Evolutionary conservation across 169 alveolate species (phyloP), one percentile per base, ranked within the genome.

Genomic region (Plasmodium berghei): DNA sequence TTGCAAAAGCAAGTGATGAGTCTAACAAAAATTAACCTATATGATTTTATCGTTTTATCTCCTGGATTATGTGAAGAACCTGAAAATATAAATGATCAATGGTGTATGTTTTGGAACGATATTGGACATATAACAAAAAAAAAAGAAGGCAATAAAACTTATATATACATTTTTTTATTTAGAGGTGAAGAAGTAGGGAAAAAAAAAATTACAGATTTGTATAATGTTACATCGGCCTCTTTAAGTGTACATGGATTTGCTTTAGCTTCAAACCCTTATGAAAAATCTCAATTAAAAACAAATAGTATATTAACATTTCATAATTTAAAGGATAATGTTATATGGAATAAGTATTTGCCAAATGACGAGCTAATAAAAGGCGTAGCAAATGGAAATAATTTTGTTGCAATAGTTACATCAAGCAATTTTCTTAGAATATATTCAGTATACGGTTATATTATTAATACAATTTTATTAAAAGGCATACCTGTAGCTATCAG

Each of bases 41-140:
- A 70, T 48, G 91, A 86, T 58, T 86, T 70, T 72, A 86, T 86
- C 46, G 91, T 86, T 4, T 54, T 86, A 34, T 24, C 52, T 16
- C 91, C 91, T 26, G 91, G 91, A 10, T 61, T 86, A 8, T 86
- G 91, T 61, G 91, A 71, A 86, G 91, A 86, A 70, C 91, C 91
- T 4, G 87, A 86, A 70, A 86, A 86, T 86, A 86, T 86, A 48
- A 69, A 86, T 58, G 91, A 86, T 22, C 91, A 86, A 5, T 86
- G 91, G 91, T 86, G 91, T 54, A 58, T 86, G 91, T 86, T 86
- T 52, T 86, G 91, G 91, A 86, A 86, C 61, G 91, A 86, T 86
- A 72, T 86, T 18, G 91, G 91, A 20, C 91, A 86, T 72, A 86
- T 86, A 63, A 86, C 91, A 40, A 86, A 86, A 66, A 71, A 70